A percentile compares a stretch with the other conserved stretches of the same genome.
Conservation (phyloP, 768 basidiomycete genomes). For the Mycena capillaripes region DNA sequence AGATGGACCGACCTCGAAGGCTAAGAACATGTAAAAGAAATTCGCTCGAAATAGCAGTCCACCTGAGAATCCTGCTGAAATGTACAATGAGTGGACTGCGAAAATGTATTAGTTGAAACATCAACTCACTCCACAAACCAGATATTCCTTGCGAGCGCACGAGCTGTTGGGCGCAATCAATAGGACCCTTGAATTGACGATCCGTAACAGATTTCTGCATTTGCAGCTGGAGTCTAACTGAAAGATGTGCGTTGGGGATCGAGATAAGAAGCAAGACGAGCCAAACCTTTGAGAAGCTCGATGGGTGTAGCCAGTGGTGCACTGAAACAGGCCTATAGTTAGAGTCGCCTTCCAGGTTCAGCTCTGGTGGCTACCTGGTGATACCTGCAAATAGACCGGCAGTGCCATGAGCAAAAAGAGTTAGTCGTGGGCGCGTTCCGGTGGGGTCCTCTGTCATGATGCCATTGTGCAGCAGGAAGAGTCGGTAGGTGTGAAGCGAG, state of each 20-base stretch:
- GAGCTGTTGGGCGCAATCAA: slow-evolving; percentile 77
- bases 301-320: slow-evolving; percentile 82
- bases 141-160: slow-evolving; percentile 69
- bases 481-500: slow-evolving; percentile 80
- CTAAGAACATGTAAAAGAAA: slow-evolving; percentile 87
- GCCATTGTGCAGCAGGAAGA: slow-evolving; percentile 66
- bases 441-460: slow-evolving; percentile 68
- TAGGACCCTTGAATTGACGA: slow-evolving; percentile 73
- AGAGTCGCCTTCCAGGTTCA: not conserved
- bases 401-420: slow-evolving; percentile 73
- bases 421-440: slow-evolving; percentile 65
- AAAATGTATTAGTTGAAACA: not conserved
- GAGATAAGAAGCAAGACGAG: not conserved
- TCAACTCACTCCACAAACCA: slow-evolving; percentile 68
- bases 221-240: slow-evolving; percentile 80
- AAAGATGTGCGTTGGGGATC: slow-evolving; percentile 21
- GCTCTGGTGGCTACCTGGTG: slow-evolving; percentile 65
- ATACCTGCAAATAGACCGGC: slow-evolving; percentile 79
- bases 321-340: slow-evolving; percentile 51
- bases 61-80: slow-evolving; percentile 74
- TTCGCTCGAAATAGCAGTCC: slow-evolving; percentile 80
- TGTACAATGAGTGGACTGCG: not conserved
- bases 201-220: slow-evolving; percentile 63
- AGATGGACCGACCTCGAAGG: slow-evolving; percentile 65
- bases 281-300: slow-evolving; percentile 80